Conservation (phyloP, 2,329 filamentous ascomycete species). For the Dothideomycetes sp. region DNA sequence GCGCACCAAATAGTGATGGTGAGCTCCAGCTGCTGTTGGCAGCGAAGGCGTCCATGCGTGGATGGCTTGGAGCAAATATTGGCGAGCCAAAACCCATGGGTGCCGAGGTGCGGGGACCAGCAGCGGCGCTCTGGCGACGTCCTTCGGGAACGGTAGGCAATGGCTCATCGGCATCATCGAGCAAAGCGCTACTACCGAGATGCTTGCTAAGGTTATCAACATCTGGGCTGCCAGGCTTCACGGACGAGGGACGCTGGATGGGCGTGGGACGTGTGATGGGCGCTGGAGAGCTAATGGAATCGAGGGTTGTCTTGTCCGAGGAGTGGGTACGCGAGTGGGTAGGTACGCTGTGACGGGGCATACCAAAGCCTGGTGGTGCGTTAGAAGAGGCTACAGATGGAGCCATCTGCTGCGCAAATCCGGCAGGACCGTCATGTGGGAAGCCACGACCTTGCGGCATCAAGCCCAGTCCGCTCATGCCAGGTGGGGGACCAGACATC, state of each 20-base stretch:
- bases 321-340: slow-evolving; percentile 71
- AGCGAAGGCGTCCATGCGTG: slow-evolving; percentile 26
- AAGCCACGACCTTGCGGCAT: slow-evolving; percentile 49
- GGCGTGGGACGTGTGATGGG: slow-evolving; percentile 76
- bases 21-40: slow-evolving; percentile 34
- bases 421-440: slow-evolving; percentile 47
- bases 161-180: slow-evolving; percentile 61
- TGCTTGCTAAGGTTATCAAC: slow-evolving; percentile 48
- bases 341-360: slow-evolving; percentile 29
- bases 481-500: slow-evolving; percentile 43
- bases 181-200: slow-evolving; percentile 79
- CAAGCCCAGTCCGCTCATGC: slow-evolving; percentile 52
- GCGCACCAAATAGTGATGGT: slow-evolving; percentile 32
- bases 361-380: slow-evolving; percentile 32
- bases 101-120: slow-evolving; percentile 10
- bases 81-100: slow-evolving; percentile 24
- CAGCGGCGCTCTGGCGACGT: slow-evolving; percentile 25
- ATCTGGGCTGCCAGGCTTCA: slow-evolving; percentile 48
- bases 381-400: slow-evolving; percentile 18
- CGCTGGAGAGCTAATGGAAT: slow-evolving; percentile 51
- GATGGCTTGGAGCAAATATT: slow-evolving; percentile 25
- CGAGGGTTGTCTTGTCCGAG: slow-evolving; percentile 48
- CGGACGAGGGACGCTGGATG: slow-evolving; percentile 78
- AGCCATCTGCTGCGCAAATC: slow-evolving; percentile 35
- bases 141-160: slow-evolving; percentile 38